Evolutionary conservation across 169 alveolate species (phyloP).

Genomic region (Fabrea salina): DNA sequence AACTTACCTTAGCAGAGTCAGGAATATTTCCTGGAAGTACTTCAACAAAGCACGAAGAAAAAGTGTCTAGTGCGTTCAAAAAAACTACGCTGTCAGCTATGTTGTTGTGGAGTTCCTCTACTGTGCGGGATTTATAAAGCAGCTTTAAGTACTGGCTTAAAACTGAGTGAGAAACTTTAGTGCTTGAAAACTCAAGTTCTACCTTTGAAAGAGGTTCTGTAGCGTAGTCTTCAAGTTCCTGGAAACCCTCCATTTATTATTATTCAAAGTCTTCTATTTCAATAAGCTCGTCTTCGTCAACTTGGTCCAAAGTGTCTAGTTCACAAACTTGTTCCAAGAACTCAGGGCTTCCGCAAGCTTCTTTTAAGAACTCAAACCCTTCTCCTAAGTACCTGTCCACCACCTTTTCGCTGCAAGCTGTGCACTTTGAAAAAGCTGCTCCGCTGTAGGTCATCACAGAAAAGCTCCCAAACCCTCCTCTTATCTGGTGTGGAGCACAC

Average conservation of each 20-base stretch:
- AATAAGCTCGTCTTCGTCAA: conserved; percentile 4
- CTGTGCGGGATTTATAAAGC: neutral
- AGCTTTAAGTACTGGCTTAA: neutral
- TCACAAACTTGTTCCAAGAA: conserved; percentile 23
- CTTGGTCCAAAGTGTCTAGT: neutral
- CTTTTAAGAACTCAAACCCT: neutral
- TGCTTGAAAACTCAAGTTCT: neutral
- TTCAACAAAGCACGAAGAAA: neutral
- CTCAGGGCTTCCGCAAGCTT: conserved; percentile 6
- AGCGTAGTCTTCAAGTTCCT: neutral
- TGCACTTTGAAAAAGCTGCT: neutral
- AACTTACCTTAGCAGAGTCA: neutral
- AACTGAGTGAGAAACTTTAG: neutral
- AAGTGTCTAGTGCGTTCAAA: neutral
- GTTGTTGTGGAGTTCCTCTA: neutral
- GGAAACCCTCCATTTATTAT: conserved; percentile 5
- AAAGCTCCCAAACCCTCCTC: conserved; percentile 23
- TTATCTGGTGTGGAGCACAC: neutral
- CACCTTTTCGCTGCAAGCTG: conserved; percentile 1
- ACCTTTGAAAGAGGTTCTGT: neutral
- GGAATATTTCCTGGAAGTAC: neutral
- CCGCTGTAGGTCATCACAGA: neutral
- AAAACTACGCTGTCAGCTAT: neutral
- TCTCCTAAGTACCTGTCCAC: neutral
- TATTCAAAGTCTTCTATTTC: conserved; percentile 28